phyloP scores from a whole-genome alignment of 768 basidiomycete species.

The Tulasnella sp. region DNA sequence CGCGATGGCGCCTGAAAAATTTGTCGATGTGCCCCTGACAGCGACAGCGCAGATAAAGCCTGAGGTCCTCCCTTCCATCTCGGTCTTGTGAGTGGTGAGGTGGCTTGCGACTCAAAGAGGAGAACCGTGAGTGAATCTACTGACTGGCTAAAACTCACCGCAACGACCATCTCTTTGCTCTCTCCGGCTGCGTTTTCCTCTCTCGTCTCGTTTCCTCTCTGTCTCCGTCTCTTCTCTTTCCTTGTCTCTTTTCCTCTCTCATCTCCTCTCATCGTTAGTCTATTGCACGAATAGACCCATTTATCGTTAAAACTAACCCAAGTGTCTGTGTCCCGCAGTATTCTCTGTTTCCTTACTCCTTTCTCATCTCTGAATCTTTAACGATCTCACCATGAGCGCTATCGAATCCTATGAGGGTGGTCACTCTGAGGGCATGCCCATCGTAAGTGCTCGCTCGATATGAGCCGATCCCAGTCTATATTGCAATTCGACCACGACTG shows the following conservation, averaged over 20 bases:
- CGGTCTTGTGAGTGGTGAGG: background rate
- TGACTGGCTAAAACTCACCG: background rate
- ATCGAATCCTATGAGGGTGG: constrained; percentile 14
- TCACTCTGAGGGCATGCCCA: constrained; percentile 1
- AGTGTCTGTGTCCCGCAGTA: constrained; percentile 3
- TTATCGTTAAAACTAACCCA: background rate
- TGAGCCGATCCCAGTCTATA: constrained; percentile 15
- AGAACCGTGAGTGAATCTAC: constrained; percentile 13
- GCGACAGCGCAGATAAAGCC: background rate
- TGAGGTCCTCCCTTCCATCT: background rate
- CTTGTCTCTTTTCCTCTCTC: constrained; percentile 41
- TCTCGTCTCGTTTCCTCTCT: constrained; percentile 41
- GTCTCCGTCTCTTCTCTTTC: constrained; percentile 34
- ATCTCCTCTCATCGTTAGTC: constrained; percentile 20
- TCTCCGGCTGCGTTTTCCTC: constrained; percentile 33
- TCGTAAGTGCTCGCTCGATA: constrained; percentile 20
- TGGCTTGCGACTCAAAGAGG: background rate
- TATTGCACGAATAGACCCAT: background rate
- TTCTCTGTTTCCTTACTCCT: constrained; percentile 20
- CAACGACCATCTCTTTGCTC: background rate
- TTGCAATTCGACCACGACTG: constrained; percentile 2
- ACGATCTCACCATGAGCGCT: constrained; percentile 16
- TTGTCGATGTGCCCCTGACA: background rate
- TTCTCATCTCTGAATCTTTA: constrained; percentile 15
- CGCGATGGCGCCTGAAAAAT: background rate